Evolutionary conservation across 2,329 filamentous ascomycete species (phyloP), one percentile per base, ranked within the genome.

Genomic region (Colletotrichum magnum): DNA sequence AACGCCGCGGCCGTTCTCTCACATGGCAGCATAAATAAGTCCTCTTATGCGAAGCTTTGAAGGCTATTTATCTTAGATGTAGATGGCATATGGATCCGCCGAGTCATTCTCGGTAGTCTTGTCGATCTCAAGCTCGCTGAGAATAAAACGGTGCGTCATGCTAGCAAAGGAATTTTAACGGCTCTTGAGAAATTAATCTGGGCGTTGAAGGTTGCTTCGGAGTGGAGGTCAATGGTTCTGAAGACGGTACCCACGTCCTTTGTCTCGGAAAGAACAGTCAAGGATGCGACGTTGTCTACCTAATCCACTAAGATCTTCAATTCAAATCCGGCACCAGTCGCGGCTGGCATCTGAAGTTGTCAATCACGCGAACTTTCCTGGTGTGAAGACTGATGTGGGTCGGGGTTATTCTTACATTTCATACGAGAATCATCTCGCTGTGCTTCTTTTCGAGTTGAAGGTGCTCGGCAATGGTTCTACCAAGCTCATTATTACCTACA

Each of bases 161-260:
- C 52, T 68, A 1, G 18, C 18, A 18, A 18, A 18, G 18, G 83
- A 81, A 16, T 70, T 70, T 15, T 80, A 0, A 83, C 81, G 1
- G 84, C 84, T 7, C 76, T 73, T 54, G 86, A 82, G n/a, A 86
- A 76, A 36, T 82, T 81, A 24, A 82, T 24, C 70, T 86, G 53
- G 1, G 60, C 26, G 18, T 50, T 13, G 9, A 32, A 18, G 9
- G 74, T 73, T 10, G 73, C 41, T 68, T 73, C 58, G 1, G 78
- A 72, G 4, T 74, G 5, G 51, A 75, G 66, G 54, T 72, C 71
- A 24, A 86, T 75, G 4, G 80, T 74, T 0, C 82, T 86, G 36
- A 87, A 80, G 52, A 86, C 73, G 0, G 81, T 85, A 50, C 85
- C 75, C 28, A 86, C 72, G 0, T 79, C 79, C 72, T 85, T 75